Base-by-base conservation (phyloP, 371 early-diverging fungal genomes). In the Mortierella sp. region DNA sequence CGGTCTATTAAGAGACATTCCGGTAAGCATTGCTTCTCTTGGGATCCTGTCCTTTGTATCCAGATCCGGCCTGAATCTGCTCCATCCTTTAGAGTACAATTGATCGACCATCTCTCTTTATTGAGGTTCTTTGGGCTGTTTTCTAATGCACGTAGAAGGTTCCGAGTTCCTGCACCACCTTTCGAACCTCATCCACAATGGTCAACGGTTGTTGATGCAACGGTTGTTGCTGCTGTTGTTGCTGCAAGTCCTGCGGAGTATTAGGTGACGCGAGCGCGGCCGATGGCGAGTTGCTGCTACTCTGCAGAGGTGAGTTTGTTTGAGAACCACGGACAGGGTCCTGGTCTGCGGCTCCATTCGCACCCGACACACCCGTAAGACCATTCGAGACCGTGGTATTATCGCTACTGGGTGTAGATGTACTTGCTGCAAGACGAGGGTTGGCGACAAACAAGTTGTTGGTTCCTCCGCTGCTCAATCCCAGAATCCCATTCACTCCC, bases 181-280 rank as follows among this genome's bases (percentile, higher is more conserved):
- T 64, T 19, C 69, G 57, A 7, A 74, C 70, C 42, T 74, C 76
- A 23, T 74, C 76, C n/a, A 74, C 76, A n/a, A 74, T 65, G 30
- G 69, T 74, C 65, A 58, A 34, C 18, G 76, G 69, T 23, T 50
- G 54, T 10, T 64, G 69, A 6, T 21, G 47, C 6, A 10, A 43
- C 2, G 21, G 45, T 30, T 16, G 26, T 16, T 27, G 34, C 1
- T 34, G 34, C 10, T 4, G 34, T 10, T 34, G 26, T 28, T 0
- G 46, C 51, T 50, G 51, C 51, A 27, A 16, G 14, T 27, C 46
- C 26, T 28, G 45, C n/a, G 42, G 0, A 34, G 58, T 43, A 26
- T 66, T 67, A 18, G 48, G 7, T 10, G 58, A 45, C 23, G 53
- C 49, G 18, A 42, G 50, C 4, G 58, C 34, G 4, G 64, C 46